These are phyloP conservation scores for Bathelium albidoporum DNA, from an alignment of 495 filamentous ascomycete genomes.

Conservation along the genomic window DNA sequence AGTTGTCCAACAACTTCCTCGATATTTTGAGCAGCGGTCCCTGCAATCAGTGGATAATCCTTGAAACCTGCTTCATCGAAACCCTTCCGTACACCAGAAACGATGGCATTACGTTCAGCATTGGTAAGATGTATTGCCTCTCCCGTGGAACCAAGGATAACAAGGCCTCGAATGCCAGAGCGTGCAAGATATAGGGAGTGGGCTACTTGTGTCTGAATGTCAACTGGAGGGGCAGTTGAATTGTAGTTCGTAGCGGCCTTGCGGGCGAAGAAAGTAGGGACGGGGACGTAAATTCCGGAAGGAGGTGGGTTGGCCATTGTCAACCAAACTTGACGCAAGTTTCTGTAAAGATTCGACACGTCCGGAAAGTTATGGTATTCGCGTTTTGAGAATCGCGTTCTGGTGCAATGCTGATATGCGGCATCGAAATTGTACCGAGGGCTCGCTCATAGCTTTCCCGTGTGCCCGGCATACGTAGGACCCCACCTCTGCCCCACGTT, in stretches of 20 bases:
- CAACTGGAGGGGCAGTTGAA: slow-evolving; percentile 34
- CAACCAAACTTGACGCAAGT: neutral
- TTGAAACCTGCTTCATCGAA: slow-evolving; percentile 47
- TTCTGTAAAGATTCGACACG: neutral
- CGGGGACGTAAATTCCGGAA: slow-evolving; percentile 19
- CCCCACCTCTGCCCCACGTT: neutral
- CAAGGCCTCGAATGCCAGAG: slow-evolving; percentile 52
- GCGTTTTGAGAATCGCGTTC: neutral
- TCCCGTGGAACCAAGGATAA: slow-evolving; percentile 57
- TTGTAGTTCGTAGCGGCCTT: slow-evolving; percentile 29
- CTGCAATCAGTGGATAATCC: slow-evolving; percentile 58
- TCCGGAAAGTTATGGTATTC: neutral
- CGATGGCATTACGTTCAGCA: slow-evolving; percentile 47
- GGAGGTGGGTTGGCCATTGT: slow-evolving; percentile 13
- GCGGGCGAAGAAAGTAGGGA: slow-evolving; percentile 42
- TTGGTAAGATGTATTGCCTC: slow-evolving; percentile 57
- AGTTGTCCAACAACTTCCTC: slow-evolving; percentile 53
- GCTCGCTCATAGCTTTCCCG: neutral
- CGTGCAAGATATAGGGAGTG: slow-evolving; percentile 55
- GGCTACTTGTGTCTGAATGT: slow-evolving; percentile 44
- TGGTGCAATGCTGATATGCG: neutral
- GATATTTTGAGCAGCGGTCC: slow-evolving; percentile 52
- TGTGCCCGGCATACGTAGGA: neutral
- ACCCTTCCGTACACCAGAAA: slow-evolving; percentile 42
- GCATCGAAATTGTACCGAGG: neutral